Base-by-base conservation (phyloP, 805 yeast species). In the Jamesozyma rosinii region DNA sequence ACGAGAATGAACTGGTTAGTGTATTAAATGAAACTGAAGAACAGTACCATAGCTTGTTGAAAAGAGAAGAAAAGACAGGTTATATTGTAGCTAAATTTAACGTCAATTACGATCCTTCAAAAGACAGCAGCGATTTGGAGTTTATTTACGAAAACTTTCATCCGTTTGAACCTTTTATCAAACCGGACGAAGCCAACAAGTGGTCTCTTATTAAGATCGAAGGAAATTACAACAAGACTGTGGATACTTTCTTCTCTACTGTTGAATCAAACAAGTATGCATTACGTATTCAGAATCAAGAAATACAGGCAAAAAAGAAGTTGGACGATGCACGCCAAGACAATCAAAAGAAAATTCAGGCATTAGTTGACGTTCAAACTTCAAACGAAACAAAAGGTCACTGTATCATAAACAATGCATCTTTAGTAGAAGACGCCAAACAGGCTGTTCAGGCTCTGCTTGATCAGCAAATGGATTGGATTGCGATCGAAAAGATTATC, bases 401-500 rank as follows among this genome's bases (percentile, higher is more conserved):
- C 48, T 66, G 83, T 4, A 79, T 90, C 24, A 81, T 84, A 47
- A 66, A 72, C 31, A 71, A 83, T 58, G 82, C 90, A 4, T 78
- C 77, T 22, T 51, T 76, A 21, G 87, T 89, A 4, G 92, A 83
- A 40, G 75, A 76, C 15, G 87, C 92, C 38, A 81, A 76, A 46
- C 61, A 58, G 6, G 80, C 83, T 2, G 83, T 90, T 4, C 82
- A 80, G 45, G 66, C 69, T 1, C 64, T 87, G 43, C 48, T 88
- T 4, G 79, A 81, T 44, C 92, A 85, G 56, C 89, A 85, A 49
- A 85, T 87, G 86, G 97, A 90, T 59, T 90, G 98, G 98, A 75
- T 76, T 35, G 82, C 86, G 47, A 89, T 89, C 48, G 95, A 83
- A 57, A 77, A 79, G 48, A 64, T 83, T 44, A 79, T 90, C 41